Evolutionary conservation across 495 filamentous ascomycete species (phyloP).

Genomic region (Trichocladium uniseriatum): DNA sequence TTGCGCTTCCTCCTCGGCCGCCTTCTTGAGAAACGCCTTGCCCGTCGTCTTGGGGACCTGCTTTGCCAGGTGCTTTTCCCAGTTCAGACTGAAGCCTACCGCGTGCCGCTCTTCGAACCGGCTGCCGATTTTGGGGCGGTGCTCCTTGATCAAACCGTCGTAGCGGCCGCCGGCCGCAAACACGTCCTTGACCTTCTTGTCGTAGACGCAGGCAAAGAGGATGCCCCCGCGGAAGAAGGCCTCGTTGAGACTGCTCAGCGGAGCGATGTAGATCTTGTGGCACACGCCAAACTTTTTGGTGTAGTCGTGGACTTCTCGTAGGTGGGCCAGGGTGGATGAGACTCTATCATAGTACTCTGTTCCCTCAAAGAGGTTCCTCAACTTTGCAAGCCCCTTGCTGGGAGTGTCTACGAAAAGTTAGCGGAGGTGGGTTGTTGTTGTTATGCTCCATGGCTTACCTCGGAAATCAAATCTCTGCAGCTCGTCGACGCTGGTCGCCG

Average conservation of each 20-base stretch:
- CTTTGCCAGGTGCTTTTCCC: conserved; percentile 67
- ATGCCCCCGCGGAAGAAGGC: conserved; percentile 84
- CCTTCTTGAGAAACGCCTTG: conserved; percentile 60
- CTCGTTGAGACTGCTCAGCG: conserved; percentile 82
- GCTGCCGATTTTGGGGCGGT: conserved; percentile 49
- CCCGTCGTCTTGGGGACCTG: conserved; percentile 49
- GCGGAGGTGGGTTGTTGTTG: neutral
- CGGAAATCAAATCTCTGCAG: conserved; percentile 83
- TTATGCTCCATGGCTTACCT: conserved; percentile 38
- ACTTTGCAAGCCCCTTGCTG: conserved; percentile 59
- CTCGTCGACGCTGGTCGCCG: conserved; percentile 86
- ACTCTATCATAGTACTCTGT: conserved; percentile 56
- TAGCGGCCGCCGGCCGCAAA: conserved; percentile 93
- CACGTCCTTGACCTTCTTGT: conserved; percentile 71
- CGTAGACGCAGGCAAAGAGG: conserved; percentile 84
- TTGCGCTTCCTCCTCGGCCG: conserved; percentile 41
- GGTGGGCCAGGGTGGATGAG: conserved; percentile 65
- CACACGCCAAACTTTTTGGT: conserved; percentile 63
- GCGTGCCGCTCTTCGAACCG: conserved; percentile 53
- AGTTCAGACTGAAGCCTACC: conserved; percentile 87
- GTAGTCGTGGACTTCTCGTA: conserved; percentile 67
- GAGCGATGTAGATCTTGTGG: conserved; percentile 74
- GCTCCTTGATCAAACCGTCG: conserved; percentile 70
- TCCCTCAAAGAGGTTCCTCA: conserved; percentile 66
- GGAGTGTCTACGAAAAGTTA: conserved; percentile 46